These are phyloP conservation scores for Fraxinus latifolia DNA, from an alignment of 305 asterid genomes.

Conservation along the genomic window DNA sequence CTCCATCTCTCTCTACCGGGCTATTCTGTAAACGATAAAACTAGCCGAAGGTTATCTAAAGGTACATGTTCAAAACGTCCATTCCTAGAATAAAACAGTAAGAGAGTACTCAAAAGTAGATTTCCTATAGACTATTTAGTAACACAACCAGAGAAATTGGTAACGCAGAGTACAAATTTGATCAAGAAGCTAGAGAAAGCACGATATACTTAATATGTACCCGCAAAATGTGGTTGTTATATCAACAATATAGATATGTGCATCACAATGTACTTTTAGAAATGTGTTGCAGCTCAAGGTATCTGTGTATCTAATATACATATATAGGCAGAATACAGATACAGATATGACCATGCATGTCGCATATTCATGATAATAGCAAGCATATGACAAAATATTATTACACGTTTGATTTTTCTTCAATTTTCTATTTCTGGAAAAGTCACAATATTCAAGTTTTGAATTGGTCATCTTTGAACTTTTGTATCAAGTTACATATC, in stretches of 20 bases:
- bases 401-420: not conserved
- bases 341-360: not conserved
- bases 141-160: not conserved
- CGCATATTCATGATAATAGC: not conserved
- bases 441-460: not conserved
- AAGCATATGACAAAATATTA: not conserved
- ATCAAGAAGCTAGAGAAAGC: not conserved
- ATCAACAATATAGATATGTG: not conserved
- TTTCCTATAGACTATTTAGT: not conserved
- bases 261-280: not conserved
- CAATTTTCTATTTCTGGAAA: not conserved
- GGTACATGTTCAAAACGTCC: conserved; percentile 6
- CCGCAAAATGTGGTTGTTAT: not conserved
- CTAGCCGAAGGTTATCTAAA: conserved; percentile 5
- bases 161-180: not conserved
- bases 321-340: not conserved
- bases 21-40: conserved; percentile 10
- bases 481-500: not conserved
- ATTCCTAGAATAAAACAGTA: not conserved
- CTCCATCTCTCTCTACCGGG: conserved; percentile 27
- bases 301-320: not conserved
- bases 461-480: not conserved
- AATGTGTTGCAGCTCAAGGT: not conserved
- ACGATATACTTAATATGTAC: not conserved
- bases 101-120: not conserved